Percentiles rank a stretch among this genome's conserved stretches.
These are phyloP conservation scores for Saccharomyces hybrid DNA, from an alignment of 1,139 yeast genomes.

Conservation along the genomic window DNA sequence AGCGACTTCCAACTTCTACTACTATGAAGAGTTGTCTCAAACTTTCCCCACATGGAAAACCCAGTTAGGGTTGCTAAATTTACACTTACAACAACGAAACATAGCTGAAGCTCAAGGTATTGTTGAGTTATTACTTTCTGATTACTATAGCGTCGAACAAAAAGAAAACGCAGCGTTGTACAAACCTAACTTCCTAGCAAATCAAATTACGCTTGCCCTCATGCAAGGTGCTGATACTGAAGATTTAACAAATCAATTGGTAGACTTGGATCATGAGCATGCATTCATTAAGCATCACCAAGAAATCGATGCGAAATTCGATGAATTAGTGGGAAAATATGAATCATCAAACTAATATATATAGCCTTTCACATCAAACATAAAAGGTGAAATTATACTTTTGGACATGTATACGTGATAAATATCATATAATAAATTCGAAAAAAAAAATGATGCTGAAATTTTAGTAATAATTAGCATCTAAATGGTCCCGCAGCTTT, in stretches of 20 bases:
- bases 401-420: not conserved
- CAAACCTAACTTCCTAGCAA: slow-evolving; percentile 44
- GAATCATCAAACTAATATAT: not conserved
- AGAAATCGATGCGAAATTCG: slow-evolving; percentile 43
- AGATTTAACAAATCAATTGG: slow-evolving; percentile 39
- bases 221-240: slow-evolving; percentile 39
- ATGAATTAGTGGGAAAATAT: slow-evolving; percentile 49
- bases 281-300: slow-evolving; percentile 39
- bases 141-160: slow-evolving; percentile 24
- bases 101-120: slow-evolving; percentile 38
- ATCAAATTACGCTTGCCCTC: slow-evolving; percentile 45
- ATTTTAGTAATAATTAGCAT: not conserved
- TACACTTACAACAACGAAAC: slow-evolving; percentile 37
- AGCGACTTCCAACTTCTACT: slow-evolving; percentile 29
- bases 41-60: slow-evolving; percentile 34
- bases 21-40: slow-evolving; percentile 32
- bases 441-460: not conserved
- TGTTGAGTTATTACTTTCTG: slow-evolving; percentile 29
- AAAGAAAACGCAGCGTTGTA: slow-evolving; percentile 21
- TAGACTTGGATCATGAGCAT: slow-evolving; percentile 39
- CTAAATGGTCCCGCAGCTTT: not conserved
- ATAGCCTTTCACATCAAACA: not conserved
- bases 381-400: not conserved
- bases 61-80: slow-evolving; percentile 33
- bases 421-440: not conserved